A percentile compares a stretch with the other conserved stretches of the same genome.
These are phyloP conservation scores for Mycena albidolilacea DNA, from an alignment of 768 basidiomycete genomes.

Conservation along the genomic window DNA sequence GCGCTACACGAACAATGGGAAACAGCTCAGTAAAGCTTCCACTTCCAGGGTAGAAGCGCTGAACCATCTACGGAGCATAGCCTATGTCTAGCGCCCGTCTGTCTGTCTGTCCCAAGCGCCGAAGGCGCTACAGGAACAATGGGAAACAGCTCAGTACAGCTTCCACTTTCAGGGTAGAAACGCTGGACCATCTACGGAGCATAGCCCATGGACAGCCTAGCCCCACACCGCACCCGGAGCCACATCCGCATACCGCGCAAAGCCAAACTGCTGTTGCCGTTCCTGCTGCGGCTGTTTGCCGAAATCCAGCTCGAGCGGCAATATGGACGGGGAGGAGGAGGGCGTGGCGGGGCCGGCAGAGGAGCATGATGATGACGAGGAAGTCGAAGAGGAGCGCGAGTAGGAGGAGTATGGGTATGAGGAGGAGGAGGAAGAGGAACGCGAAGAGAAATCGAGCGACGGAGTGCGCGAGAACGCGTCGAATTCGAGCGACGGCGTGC, in stretches of 20 bases:
- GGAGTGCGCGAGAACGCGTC: conserved; percentile 28
- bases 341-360: conserved; percentile 38
- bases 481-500: conserved; percentile 34
- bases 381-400: too few relatives aligned
- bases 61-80: background rate
- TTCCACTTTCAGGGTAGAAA: too few relatives aligned
- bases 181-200: too few relatives aligned
- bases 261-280: conserved; percentile 17
- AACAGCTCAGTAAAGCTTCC: too few relatives aligned
- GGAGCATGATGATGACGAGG: background rate
- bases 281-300: background rate
- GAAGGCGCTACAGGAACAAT: too few relatives aligned
- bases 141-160: background rate
- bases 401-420: too few relatives aligned
- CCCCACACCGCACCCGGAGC: background rate
- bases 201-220: background rate
- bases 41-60: too few relatives aligned
- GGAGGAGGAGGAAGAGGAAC: conserved; percentile 21
- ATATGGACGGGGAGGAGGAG: conserved; percentile 16
- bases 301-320: conserved; percentile 23
- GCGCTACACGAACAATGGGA: too few relatives aligned
- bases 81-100: background rate
- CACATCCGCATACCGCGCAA: conserved; percentile 20
- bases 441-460: conserved; percentile 27
- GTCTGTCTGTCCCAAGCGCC: too few relatives aligned